Base-by-base conservation (phyloP, 805 yeast species). In the Komagataella mondaviorum region DNA sequence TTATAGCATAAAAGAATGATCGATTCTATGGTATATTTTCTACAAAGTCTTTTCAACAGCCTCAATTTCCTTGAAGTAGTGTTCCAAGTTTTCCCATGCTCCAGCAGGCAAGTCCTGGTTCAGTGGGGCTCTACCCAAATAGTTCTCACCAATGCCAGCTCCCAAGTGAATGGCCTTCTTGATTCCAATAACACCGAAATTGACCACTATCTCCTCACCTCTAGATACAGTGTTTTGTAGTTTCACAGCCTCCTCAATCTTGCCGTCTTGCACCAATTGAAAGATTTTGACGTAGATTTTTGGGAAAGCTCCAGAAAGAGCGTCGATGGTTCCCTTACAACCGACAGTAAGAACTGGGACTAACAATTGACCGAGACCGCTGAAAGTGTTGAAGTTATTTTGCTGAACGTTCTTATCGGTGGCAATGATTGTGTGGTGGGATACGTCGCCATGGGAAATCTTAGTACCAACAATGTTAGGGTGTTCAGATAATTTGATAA, bases 351-450 rank as follows among this genome's bases (percentile, higher is more conserved):
- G 62, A 16, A 71, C 72, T 22, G 81, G 80, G 39, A 75, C 60
- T 43, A 77, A 61, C 45, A 75, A 62, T 58, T 77, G 80, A 24
- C 80, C 80, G 17, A 75, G 64, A 14, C 82, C 82, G 6, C 79
- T 71, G 56, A 74, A 69, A 43, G 70, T 61, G 24, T 60, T 53
- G 64, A 77, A 77, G 55, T 72, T 65, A 55, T 68, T 69, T 30
- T 61, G 57, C 48, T 59, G 56, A 51, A 74, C 67, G 45, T 63
- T 66, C 46, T 71, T 68, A 57, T 71, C 69, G 23, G 69, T 63
- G 1, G 77, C 76, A 45, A 77, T 64, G 53, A 71, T 61, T 23
- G 73, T 66, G 57, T 74, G 73, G 49, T 70, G 70, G 20, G 77
- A 66, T 44, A 77, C 70, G 58, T 78, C 76, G 36, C 73, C 76